phyloP scores from a whole-genome alignment of 2,329 filamentous ascomycete genomes.

The Aureobasidium sp. region DNA sequence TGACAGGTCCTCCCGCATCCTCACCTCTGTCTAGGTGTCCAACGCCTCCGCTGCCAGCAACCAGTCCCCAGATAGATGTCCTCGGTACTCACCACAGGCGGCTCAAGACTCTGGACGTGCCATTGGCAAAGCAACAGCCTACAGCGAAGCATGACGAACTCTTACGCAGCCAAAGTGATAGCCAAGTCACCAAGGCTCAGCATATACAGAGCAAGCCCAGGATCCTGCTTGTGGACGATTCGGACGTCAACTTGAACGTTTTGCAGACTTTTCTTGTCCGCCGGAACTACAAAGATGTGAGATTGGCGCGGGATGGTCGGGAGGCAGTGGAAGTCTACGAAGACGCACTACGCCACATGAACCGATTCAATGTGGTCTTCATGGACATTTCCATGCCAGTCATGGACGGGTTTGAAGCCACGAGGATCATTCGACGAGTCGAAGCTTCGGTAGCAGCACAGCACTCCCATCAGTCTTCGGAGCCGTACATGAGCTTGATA shows the following conservation, averaged over 20 bases:
- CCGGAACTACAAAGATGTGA: slow-evolving; percentile 6
- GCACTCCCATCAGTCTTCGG: slow-evolving; percentile 17
- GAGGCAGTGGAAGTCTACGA: slow-evolving; percentile 8
- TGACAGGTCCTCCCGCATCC: background rate
- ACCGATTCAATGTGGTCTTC: slow-evolving; percentile 8
- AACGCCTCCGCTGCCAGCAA: background rate
- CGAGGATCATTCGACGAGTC: slow-evolving; percentile 26
- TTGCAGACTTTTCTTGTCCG: slow-evolving; percentile 17
- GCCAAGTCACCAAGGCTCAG: background rate
- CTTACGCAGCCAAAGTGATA: slow-evolving; percentile 1
- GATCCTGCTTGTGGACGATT: slow-evolving; percentile 24
- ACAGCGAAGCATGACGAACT: background rate
- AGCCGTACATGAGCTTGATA: slow-evolving; percentile 18
- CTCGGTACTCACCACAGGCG: background rate
- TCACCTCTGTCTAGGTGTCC: background rate
- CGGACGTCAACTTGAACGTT: slow-evolving; percentile 22
- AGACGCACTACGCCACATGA: background rate
- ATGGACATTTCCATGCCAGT: slow-evolving; percentile 18
- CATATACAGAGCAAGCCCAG: background rate
- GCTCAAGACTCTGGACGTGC: background rate
- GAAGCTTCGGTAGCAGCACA: slow-evolving; percentile 25
- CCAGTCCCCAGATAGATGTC: background rate
- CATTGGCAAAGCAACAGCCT: background rate
- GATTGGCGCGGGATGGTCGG: slow-evolving; percentile 5
- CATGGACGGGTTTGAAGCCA: slow-evolving; percentile 28